A percentile compares a stretch with the other conserved stretches of the same genome.
phyloP scores from a whole-genome alignment of 306 rosid species.

The Myrica gale region DNA sequence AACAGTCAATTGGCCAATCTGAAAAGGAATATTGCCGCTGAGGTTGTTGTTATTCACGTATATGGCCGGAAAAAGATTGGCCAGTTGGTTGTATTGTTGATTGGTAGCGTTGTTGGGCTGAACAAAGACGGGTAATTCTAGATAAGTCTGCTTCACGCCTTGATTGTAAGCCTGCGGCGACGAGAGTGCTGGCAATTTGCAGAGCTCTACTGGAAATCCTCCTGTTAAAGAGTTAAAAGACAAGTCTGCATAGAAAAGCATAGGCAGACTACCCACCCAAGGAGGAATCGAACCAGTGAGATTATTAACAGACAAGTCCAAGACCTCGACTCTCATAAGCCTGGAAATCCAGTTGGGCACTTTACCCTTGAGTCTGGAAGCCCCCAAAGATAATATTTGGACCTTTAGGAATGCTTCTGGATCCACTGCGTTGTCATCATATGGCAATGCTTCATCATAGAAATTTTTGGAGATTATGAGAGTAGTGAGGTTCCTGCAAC shows the following conservation, averaged over 20 bases:
- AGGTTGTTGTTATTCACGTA: slow-evolving; percentile 63
- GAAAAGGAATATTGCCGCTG: slow-evolving; percentile 59
- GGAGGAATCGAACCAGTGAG: slow-evolving; percentile 66
- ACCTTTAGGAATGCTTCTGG: slow-evolving; percentile 59
- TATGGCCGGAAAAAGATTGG: slow-evolving; percentile 71
- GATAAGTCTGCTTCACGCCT: slow-evolving; percentile 42
- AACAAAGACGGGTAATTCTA: slow-evolving; percentile 85
- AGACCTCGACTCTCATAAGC: slow-evolving; percentile 57
- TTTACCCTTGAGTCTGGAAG: slow-evolving; percentile 60
- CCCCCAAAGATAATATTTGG: slow-evolving; percentile 78
- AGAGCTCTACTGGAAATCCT: slow-evolving; percentile 55
- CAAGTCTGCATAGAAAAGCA: slow-evolving; percentile 82
- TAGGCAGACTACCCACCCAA: slow-evolving; percentile 64
- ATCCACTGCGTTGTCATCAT: slow-evolving; percentile 45
- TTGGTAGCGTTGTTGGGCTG: slow-evolving; percentile 56
- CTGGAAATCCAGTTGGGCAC: slow-evolving; percentile 74
- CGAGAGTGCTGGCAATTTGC: slow-evolving; percentile 53
- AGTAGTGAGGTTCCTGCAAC: slow-evolving; percentile 66
- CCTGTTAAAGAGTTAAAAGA: slow-evolving; percentile 57
- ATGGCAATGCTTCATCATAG: slow-evolving; percentile 50
- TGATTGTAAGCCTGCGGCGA: slow-evolving; percentile 44
- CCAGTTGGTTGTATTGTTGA: slow-evolving; percentile 81
- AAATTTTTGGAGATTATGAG: slow-evolving; percentile 59
- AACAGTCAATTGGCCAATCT: slow-evolving; percentile 61
- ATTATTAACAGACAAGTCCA: slow-evolving; percentile 70